Conservation (phyloP, 2,329 filamentous ascomycete species). For the Cladosporium sp. region DNA sequence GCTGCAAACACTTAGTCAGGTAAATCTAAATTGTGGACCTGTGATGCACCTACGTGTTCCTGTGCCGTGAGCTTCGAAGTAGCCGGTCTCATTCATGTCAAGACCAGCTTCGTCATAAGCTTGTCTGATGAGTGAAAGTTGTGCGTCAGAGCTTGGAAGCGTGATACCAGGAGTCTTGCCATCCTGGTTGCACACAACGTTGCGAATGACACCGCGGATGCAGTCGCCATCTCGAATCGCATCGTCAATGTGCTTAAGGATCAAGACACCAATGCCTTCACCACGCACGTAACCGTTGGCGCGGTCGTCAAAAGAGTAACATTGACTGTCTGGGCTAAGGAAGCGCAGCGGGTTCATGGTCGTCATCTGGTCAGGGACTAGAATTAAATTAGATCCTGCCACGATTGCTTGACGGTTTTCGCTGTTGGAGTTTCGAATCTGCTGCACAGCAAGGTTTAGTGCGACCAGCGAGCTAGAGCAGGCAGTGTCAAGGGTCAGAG, state of each 20-base stretch:
- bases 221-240: slow-evolving; percentile 50
- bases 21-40: too few species aligned
- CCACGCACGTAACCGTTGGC: slow-evolving; percentile 55
- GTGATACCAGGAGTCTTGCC: slow-evolving; percentile 30
- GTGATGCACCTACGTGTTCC: not conserved
- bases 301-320: slow-evolving; percentile 33
- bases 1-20: too few species aligned
- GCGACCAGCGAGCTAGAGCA: slow-evolving; percentile 46
- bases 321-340: slow-evolving; percentile 36
- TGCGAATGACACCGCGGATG: slow-evolving; percentile 38
- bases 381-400: slow-evolving; percentile 30
- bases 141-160: slow-evolving; percentile 27
- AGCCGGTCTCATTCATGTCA: slow-evolving; percentile 31
- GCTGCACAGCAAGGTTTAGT: slow-evolving; percentile 35
- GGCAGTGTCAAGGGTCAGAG: slow-evolving; percentile 49
- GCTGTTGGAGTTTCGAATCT: slow-evolving; percentile 28
- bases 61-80: slow-evolving; percentile 18
- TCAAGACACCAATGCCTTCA: slow-evolving; percentile 53
- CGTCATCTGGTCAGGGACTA: slow-evolving; percentile 28
- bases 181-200: slow-evolving; percentile 11
- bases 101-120: slow-evolving; percentile 30
- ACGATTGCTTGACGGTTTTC: slow-evolving; percentile 26
- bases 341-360: slow-evolving; percentile 34
- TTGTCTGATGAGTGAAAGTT: not conserved
- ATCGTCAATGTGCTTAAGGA: slow-evolving; percentile 51